Base-by-base conservation (phyloP, 768 basidiomycete genomes). In the Crucibulum laeve region DNA sequence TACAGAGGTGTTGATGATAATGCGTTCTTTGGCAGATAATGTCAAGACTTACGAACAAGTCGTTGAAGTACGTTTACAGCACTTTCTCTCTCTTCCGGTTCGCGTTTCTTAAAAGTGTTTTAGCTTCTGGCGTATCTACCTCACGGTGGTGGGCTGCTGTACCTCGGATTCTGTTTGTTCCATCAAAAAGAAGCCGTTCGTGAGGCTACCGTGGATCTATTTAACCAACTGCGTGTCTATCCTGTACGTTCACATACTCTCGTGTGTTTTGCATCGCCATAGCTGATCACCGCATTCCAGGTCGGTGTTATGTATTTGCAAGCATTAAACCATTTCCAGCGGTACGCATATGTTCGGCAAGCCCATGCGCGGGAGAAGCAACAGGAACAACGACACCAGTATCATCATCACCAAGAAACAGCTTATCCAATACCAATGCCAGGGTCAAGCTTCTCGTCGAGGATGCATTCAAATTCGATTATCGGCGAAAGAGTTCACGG, bases 91-190 rank as follows among this genome's bases (percentile, higher is more conserved):
- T 38, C 2, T 43, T 39, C 34, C 30, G 25, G 19, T 30, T 43
- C 33, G 25, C 44, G 10, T 18, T 18, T 10, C 18, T 37, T 7
- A 10, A 7, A 8, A 37, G 17, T 8, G 8, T 36, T 7, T n/a
- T 53, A 98, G 95, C 70, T 98, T n/a, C 69, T 98, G 22, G 77
- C 93, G 1, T 72, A 77, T 40, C 63, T 88, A 8, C 80, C 84
- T 1, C 84, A 91, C 51, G 71, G 72, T 4, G 90, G 91, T 25
- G 95, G 96, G 1, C 71, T 98, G 13, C 65, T 91, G 17, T 87
- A 91, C 19, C 69, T 98, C 26, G 84, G 85, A 25, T 93, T 96
- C 59, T 87, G 90, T 7, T 69, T 97, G 4, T 96, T 97, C 67
- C 95, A 98, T 64, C 89, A 90, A 43, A 74, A 78, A 38, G 80